These are phyloP conservation scores for Boletus sp. DNA, from an alignment of 768 basidiomycete species.

Conservation along the genomic window DNA sequence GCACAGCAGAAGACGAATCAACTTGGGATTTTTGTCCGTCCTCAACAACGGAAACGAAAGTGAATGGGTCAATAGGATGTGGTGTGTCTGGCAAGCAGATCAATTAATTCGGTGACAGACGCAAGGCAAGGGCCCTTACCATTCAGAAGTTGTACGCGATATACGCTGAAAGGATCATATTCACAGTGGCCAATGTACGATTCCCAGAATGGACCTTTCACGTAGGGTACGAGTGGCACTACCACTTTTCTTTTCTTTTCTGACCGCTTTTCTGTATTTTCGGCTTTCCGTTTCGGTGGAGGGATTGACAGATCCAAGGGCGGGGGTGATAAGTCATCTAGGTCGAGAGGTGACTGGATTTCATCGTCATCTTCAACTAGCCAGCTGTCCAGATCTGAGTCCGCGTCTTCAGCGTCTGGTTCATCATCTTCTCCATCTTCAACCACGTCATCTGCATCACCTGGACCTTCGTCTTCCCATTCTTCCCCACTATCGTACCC, in stretches of 20 bases:
- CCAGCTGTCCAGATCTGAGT: constrained; percentile 40
- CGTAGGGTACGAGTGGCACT: constrained; percentile 74
- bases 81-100: constrained; percentile 55
- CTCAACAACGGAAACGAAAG: constrained; percentile 56
- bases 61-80: constrained; percentile 75
- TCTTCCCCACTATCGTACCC: constrained; percentile 93
- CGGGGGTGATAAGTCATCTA: constrained; percentile 36
- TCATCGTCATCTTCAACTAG: constrained; percentile 73
- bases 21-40: constrained; percentile 24
- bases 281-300: constrained; percentile 65
- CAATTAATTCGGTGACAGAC: constrained; percentile 2
- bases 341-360: constrained; percentile 42
- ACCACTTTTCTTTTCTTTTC: constrained; percentile 77
- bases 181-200: constrained; percentile 60
- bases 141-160: constrained; percentile 81
- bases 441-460: constrained; percentile 76
- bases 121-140: constrained; percentile 45
- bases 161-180: constrained; percentile 68
- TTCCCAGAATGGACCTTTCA: constrained; percentile 86
- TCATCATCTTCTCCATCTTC: constrained; percentile 62
- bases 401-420: constrained; percentile 53
- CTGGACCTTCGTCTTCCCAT: constrained; percentile 86
- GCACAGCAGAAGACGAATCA: constrained; percentile 45
- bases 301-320: constrained; percentile 36
- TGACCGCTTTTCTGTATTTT: constrained; percentile 41